A percentile compares a stretch with the other conserved stretches of the same genome.
These are phyloP conservation scores for Datisca glomerata DNA, from an alignment of 306 rosid genomes.

Conservation along the genomic window DNA sequence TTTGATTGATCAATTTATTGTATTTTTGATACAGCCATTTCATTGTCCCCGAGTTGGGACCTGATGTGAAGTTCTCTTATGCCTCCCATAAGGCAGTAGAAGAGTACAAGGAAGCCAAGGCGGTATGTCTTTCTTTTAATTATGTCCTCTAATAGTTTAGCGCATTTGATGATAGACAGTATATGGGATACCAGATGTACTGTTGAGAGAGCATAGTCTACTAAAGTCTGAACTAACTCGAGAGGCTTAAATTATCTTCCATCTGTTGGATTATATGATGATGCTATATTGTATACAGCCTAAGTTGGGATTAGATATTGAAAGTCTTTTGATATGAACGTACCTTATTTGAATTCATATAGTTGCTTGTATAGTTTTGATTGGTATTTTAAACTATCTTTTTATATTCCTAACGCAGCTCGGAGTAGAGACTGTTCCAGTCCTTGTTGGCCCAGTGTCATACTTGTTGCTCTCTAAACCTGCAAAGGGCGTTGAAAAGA, in stretches of 20 bases:
- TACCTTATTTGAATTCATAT: too few relatives aligned
- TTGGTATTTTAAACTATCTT: not conserved
- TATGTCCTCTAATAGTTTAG: not conserved
- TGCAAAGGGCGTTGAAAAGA: constrained; percentile 58
- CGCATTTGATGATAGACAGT: too few relatives aligned
- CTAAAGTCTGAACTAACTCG: too few relatives aligned
- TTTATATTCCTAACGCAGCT: constrained; percentile 30
- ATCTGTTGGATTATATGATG: not conserved
- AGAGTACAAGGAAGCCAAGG: constrained; percentile 74
- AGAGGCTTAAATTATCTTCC: too few relatives aligned
- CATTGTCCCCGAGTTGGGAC: constrained; percentile 84
- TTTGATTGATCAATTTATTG: not conserved
- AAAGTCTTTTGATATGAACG: too few relatives aligned
- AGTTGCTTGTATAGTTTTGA: too few relatives aligned
- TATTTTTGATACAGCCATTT: constrained; percentile 50
- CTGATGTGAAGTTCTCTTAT: constrained; percentile 62
- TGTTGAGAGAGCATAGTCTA: not conserved
- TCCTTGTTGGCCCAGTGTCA: constrained; percentile 77
- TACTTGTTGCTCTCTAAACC: constrained; percentile 77
- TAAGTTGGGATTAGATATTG: constrained; percentile 5
- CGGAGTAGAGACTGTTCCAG: constrained; percentile 65
- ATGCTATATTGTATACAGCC: not conserved
- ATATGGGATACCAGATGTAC: too few relatives aligned
- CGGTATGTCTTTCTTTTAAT: constrained; percentile 33
- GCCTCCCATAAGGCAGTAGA: constrained; percentile 79